Evolutionary conservation across 257 asterid species (phyloP).

Genomic region (Fraxinus pennsylvanica): DNA sequence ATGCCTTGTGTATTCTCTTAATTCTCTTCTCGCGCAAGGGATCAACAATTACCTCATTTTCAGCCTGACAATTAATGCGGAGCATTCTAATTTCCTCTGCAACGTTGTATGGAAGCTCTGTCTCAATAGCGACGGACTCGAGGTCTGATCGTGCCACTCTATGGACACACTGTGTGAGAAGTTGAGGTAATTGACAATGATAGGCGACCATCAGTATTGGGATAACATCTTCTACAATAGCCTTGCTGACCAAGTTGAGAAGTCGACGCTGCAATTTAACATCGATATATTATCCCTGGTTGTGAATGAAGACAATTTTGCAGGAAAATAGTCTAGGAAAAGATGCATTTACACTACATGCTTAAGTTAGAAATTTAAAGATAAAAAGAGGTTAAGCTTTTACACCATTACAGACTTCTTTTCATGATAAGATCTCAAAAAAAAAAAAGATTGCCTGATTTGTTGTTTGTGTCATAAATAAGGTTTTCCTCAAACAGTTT

Average conservation of each 20-base stretch:
- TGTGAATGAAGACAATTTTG: neutral
- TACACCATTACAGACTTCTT: neutral
- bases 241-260: slow-evolving; percentile 56
- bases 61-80: slow-evolving; percentile 34
- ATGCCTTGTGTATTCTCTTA: slow-evolving; percentile 60
- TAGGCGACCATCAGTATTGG: slow-evolving; percentile 56
- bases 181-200: slow-evolving; percentile 54
- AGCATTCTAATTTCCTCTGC: slow-evolving; percentile 41
- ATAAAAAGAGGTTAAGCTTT: neutral
- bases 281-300: slow-evolving; percentile 13
- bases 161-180: slow-evolving; percentile 49
- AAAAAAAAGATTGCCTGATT: neutral
- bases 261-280: slow-evolving; percentile 61
- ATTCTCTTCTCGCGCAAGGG: slow-evolving; percentile 51
- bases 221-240: slow-evolving; percentile 58
- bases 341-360: neutral
- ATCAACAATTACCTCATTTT: slow-evolving; percentile 32
- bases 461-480: neutral
- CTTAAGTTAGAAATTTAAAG: neutral
- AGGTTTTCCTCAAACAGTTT: neutral
- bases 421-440: neutral
- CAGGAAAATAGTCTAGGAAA: neutral
- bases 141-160: slow-evolving; percentile 60
- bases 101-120: slow-evolving; percentile 48
- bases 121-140: slow-evolving; percentile 47